Percentiles rank a stretch among this genome's conserved stretches.
Evolutionary conservation across 768 basidiomycete genomes (phyloP).

Genomic region (Kwoniella mangroviensis): DNA sequence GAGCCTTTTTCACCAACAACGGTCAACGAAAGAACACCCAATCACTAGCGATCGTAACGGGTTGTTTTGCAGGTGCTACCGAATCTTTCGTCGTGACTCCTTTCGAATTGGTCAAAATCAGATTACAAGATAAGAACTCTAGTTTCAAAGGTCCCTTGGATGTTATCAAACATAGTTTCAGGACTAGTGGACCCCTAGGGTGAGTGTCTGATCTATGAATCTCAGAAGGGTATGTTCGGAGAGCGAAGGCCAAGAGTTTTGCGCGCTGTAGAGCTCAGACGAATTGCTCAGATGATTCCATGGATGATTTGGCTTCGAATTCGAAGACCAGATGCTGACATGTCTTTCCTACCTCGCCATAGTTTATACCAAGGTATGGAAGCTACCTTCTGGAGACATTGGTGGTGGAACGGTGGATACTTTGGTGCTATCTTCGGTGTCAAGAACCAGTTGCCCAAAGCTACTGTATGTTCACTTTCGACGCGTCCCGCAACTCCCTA

Average conservation of each 20-base stretch:
- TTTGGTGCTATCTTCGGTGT: slow-evolving; percentile 87
- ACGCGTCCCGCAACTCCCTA: too few relatives aligned
- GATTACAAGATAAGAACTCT: slow-evolving; percentile 89
- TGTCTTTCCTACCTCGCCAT: not conserved
- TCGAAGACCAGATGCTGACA: slow-evolving; percentile 12
- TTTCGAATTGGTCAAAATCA: slow-evolving; percentile 72
- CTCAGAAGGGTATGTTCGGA: too few relatives aligned
- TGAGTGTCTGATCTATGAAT: slow-evolving; percentile 19
- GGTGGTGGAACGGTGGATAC: slow-evolving; percentile 75
- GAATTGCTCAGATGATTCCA: not conserved
- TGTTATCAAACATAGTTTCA: slow-evolving; percentile 78
- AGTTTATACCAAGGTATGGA: slow-evolving; percentile 90
- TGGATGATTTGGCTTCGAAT: not conserved
- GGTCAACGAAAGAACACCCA: slow-evolving; percentile 88
- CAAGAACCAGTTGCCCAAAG: slow-evolving; percentile 75
- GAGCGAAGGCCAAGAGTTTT: too few relatives aligned
- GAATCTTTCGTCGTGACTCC: slow-evolving; percentile 90
- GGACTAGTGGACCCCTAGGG: slow-evolving; percentile 78
- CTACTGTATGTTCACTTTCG: slow-evolving; percentile 66
- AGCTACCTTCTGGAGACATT: slow-evolving; percentile 86
- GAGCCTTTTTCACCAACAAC: slow-evolving; percentile 61
- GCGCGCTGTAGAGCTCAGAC: not conserved
- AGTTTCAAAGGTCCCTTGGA: slow-evolving; percentile 90
- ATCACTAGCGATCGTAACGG: slow-evolving; percentile 82
- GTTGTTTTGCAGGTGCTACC: slow-evolving; percentile 91